phyloP scores from a whole-genome alignment of 108 stramenopile genomes.

The Epithemia pelagica region DNA sequence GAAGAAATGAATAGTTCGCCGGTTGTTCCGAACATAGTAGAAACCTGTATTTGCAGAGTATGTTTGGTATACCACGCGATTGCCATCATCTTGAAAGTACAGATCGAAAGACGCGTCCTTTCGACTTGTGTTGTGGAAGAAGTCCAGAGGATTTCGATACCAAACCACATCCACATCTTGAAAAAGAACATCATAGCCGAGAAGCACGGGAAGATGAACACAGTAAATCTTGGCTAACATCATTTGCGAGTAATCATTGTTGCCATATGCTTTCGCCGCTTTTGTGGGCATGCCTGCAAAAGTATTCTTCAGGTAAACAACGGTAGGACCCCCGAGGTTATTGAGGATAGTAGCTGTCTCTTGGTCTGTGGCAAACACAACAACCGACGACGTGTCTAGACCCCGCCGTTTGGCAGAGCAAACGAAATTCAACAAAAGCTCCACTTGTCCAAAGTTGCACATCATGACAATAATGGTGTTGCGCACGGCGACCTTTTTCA shows the following conservation, averaged over 20 bases:
- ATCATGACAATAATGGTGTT: slow-evolving; percentile 79
- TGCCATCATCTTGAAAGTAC: slow-evolving; percentile 66
- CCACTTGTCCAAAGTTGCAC: slow-evolving; percentile 68
- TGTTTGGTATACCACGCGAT: slow-evolving; percentile 19
- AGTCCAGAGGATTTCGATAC: slow-evolving; percentile 58
- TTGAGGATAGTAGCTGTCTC: slow-evolving; percentile 65
- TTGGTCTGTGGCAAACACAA: slow-evolving; percentile 74
- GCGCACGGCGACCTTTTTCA: slow-evolving; percentile 35
- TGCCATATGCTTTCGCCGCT: slow-evolving; percentile 52
- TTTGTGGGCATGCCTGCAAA: slow-evolving; percentile 40
- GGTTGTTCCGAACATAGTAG: slow-evolving; percentile 72
- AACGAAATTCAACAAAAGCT: slow-evolving; percentile 68
- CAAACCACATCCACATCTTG: slow-evolving; percentile 75
- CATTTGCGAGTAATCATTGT: slow-evolving; percentile 50
- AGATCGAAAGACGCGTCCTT: slow-evolving; percentile 36
- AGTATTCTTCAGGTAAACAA: slow-evolving; percentile 36
- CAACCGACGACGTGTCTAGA: slow-evolving; percentile 41
- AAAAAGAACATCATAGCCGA: slow-evolving; percentile 84
- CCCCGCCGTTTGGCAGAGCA: slow-evolving; percentile 50
- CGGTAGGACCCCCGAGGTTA: slow-evolving; percentile 53
- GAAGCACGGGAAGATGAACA: slow-evolving; percentile 39
- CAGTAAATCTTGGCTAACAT: slow-evolving; percentile 72
- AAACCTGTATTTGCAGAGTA: slow-evolving; percentile 32
- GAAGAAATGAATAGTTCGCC: slow-evolving; percentile 57
- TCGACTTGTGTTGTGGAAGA: slow-evolving; percentile 21